Evolutionary conservation across 2,329 filamentous ascomycete genomes (phyloP), one percentile per base, ranked within the genome.

Genomic region (Aspergillus versicolor): DNA sequence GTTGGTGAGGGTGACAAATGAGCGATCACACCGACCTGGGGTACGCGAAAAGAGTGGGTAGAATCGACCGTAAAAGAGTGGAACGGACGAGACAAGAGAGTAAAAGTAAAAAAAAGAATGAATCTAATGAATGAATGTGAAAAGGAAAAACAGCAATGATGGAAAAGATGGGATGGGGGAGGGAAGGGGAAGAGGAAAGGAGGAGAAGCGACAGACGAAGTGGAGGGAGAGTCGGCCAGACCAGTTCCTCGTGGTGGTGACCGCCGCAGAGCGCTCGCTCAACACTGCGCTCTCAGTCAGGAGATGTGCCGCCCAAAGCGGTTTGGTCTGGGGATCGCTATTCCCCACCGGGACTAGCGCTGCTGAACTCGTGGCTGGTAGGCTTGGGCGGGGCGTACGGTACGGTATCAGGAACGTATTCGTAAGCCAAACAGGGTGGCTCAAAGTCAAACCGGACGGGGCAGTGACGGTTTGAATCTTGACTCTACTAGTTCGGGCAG

Each of bases 61-160:
- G 73, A 70, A 70, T 73, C 69, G 71, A 76, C 77, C 77, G 77
- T 79, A 71, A 81, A 81, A 70, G 79, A 81, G 78, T 80, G 78
- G 75, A 79, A 79, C 78, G 75, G 75, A 65, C 72, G 66, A 74
- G 72, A 72, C 67, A 70, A 65, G 68, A 60, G 59, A 70, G 64
- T 59, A 66, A 65, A 65, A 64, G 60, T 61, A 59, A 67, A 65
- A 64, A 65, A 69, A 65, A 67, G 67, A 72, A 66, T 63, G 65
- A 61, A 66, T 63, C 65, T 62, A 63, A 63, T 58, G 58, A 59
- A 47, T 59, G 52, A 59, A 56, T 45, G 59, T 66, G 61, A 59
- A 65, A 61, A 60, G 58, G 63, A 63, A 64, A 65, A 62, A 63
- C 63, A 59, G 66, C 32, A 53, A 48, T 63, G 60, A 57, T 64